Base-by-base conservation (phyloP, 352 stramenopile species). In the Hyaloperonospora brassicae region DNA sequence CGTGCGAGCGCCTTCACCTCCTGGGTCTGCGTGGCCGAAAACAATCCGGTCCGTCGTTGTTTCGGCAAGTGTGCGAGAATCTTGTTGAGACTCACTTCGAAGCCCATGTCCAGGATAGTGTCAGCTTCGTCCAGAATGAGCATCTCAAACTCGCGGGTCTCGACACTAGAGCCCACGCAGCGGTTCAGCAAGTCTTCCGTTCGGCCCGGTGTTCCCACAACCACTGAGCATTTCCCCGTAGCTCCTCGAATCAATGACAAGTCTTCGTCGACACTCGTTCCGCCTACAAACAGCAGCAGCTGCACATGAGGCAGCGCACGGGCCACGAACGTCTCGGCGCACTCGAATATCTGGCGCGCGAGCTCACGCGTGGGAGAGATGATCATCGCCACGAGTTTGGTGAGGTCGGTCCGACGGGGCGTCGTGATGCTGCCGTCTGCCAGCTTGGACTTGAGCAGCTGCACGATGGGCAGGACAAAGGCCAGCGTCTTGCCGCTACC, bases 101-200 rank as follows among this genome's bases (percentile, higher is more conserved):
- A 98, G 54, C 95, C 95, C 80, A 98, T 98, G 69, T 98, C 95
- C 35, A 99, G 78, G 35, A 99, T 62, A 22, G 95, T 98, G 64
- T 99, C 97, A n/a, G 96, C 97, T 69, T 99, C 97, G 69, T 99
- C 97, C 30, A 99, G 67, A 46, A 99, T 96, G 21, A 99, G 75
- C 30, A 98, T 88, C 61, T 99, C 96, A 48, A 99, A 88, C 70
- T 98, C 87, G 31, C 80, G 84, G 13, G 87, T 79, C 59, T 98
- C 89, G 39, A 98, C 55, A 13, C 63, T 79, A 30, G 66, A 73
- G 53, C 74, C 73, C 21, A 80, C 73, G 55, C 79, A 96, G 73
- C 72, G 76, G 51, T 84, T 91, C 62, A 86, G 87, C 52, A 97
- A 84, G 71, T 89, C 93, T 62, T 86, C 83, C 12, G 72, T 95